A percentile compares a stretch with the other conserved stretches of the same genome.
These are phyloP conservation scores for Lactarius vividus DNA, from an alignment of 768 basidiomycete species.

Conservation along the genomic window DNA sequence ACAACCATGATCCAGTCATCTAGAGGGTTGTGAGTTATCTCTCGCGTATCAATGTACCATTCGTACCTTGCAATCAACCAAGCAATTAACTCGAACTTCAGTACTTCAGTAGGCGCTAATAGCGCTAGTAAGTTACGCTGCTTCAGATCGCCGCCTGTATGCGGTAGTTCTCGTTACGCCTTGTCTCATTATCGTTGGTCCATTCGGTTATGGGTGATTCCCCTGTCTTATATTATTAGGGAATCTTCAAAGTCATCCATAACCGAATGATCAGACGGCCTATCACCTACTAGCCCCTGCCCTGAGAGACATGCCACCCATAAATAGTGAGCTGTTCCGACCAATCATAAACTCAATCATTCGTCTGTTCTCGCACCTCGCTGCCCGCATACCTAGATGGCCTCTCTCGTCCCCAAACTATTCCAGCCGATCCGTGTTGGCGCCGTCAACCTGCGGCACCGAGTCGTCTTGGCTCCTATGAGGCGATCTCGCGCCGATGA, in stretches of 20 bases:
- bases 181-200: too few species aligned
- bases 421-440: conserved; percentile 52
- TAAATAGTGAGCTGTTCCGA: neutral
- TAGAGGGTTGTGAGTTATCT: neutral
- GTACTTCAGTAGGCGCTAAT: too few species aligned
- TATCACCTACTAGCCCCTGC: too few species aligned
- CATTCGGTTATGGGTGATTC: too few species aligned
- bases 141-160: too few species aligned
- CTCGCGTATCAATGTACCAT: neutral
- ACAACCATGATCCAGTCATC: neutral
- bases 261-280: too few species aligned
- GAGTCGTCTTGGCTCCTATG: conserved; percentile 53
- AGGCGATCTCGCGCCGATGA: conserved; percentile 45
- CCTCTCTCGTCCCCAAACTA: conserved; percentile 30
- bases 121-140: too few species aligned
- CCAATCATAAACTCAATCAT: neutral
- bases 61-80: too few species aligned
- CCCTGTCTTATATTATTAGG: too few species aligned
- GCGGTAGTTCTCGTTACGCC: too few species aligned
- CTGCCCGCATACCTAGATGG: neutral
- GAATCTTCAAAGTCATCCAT: too few species aligned
- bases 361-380: neutral
- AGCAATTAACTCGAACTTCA: neutral
- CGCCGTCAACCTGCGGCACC: conserved; percentile 41
- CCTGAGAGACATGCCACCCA: neutral